Evolutionary conservation across 495 filamentous ascomycete species (phyloP).

Genomic region (Aspergillus taichungensis): DNA sequence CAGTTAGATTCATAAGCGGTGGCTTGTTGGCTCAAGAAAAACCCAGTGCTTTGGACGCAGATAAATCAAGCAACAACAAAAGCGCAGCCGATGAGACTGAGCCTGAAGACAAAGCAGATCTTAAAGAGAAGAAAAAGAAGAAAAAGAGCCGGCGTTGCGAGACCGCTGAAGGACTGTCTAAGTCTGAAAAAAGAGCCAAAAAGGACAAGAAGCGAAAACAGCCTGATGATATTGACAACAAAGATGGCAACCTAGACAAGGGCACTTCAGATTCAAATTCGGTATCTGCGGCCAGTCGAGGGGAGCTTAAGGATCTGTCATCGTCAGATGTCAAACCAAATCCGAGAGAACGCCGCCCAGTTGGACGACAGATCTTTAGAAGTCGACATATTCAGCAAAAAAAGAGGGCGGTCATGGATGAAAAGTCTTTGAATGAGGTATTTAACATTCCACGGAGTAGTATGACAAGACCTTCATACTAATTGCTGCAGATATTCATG

Average conservation of each 20-base stretch:
- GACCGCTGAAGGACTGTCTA: conserved; percentile 10
- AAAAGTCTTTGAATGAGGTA: conserved; percentile 69
- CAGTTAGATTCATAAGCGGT: conserved; percentile 71
- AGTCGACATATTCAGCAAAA: conserved; percentile 72
- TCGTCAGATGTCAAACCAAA: conserved; percentile 14
- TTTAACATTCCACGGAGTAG: not conserved
- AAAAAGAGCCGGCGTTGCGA: no score
- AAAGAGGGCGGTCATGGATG: conserved; percentile 61
- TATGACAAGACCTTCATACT: conserved; percentile 14
- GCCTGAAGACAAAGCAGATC: conserved; percentile 3
- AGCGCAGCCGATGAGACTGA: conserved; percentile 2
- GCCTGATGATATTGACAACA: conserved; percentile 13
- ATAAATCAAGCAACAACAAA: conserved; percentile 6
- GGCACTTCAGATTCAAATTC: conserved; percentile 1
- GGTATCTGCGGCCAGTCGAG: conserved; percentile 12
- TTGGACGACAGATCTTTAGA: conserved; percentile 54
- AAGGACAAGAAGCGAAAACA: conserved; percentile 17
- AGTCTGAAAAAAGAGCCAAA: conserved; percentile 8
- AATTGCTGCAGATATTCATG: conserved; percentile 60
- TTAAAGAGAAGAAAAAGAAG: not conserved
- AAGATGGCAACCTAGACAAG: conserved; percentile 17
- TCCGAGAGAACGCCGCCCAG: conserved; percentile 35
- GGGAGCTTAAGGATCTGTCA: conserved; percentile 11
- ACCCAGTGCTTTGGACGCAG: conserved; percentile 22
- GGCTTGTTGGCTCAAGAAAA: conserved; percentile 69